phyloP scores from a whole-genome alignment of 2,329 filamentous ascomycete genomes.

The Trichophyton equinum region DNA sequence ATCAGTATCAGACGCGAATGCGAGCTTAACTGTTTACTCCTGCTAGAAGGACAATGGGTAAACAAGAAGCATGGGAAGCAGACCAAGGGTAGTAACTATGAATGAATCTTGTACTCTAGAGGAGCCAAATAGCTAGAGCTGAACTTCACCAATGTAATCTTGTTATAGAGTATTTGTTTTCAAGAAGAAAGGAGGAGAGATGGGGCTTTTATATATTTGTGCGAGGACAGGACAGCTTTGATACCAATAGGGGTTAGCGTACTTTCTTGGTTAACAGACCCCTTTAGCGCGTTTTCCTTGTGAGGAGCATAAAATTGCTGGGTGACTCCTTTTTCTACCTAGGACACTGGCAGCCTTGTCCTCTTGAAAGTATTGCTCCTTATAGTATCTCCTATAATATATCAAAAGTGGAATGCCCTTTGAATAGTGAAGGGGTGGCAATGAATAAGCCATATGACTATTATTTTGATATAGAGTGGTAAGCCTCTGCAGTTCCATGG shows the following conservation, averaged over 20 bases:
- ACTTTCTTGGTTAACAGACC: constrained; percentile 4
- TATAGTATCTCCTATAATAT: not conserved
- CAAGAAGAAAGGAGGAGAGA: not conserved
- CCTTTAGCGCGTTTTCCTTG: not conserved
- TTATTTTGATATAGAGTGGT: not conserved
- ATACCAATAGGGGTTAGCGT: constrained; percentile 1
- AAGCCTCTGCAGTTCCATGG: not conserved
- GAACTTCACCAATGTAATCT: not conserved
- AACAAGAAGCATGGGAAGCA: not conserved
- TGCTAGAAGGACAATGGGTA: not conserved
- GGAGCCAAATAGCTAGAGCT: not conserved
- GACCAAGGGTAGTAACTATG: not conserved
- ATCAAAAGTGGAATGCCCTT: not conserved
- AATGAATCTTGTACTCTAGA: not conserved
- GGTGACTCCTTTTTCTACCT: not conserved
- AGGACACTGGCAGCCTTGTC: not conserved
- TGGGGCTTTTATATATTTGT: not conserved
- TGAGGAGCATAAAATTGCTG: not conserved
- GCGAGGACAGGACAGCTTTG: not conserved
- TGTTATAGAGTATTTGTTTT: not conserved
- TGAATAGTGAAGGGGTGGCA: not conserved
- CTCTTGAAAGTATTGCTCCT: not conserved
- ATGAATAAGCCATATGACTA: not conserved
- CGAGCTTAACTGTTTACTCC: not conserved
- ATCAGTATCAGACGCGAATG: not conserved